Evolutionary conservation across 306 rosid species (phyloP).

Genomic region (Casuarina equisetifolia): DNA sequence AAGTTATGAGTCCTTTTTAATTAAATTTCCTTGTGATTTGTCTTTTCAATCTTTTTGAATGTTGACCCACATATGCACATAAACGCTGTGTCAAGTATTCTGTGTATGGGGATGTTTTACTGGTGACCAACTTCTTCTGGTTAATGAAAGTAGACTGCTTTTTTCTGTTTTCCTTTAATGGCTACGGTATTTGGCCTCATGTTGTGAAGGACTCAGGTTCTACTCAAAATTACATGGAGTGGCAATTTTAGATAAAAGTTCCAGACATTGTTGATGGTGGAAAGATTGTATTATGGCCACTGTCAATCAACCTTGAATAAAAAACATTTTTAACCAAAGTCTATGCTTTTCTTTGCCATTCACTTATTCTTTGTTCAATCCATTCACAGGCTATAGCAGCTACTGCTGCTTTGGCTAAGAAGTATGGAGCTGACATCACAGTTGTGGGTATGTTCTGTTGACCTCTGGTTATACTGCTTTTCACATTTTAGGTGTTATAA

Average conservation of each 20-base stretch:
- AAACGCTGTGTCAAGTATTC: neutral
- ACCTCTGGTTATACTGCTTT: constrained; percentile 7
- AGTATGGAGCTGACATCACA: constrained; percentile 88
- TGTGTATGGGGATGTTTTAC: neutral
- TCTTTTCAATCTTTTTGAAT: neutral
- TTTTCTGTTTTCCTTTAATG: neutral
- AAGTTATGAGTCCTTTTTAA: neutral
- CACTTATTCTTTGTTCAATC: constrained; percentile 21
- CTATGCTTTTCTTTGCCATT: constrained; percentile 9
- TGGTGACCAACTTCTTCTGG: neutral
- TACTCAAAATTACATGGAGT: neutral
- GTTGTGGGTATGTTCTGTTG: constrained; percentile 65
- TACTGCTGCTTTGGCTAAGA: constrained; percentile 78
- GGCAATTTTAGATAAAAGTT: neutral
- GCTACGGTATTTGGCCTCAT: neutral
- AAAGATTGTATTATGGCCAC: neutral
- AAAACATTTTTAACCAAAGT: neutral
- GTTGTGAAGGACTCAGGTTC: neutral
- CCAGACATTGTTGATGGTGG: neutral
- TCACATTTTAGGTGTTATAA: constrained; percentile 17
- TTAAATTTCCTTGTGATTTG: neutral
- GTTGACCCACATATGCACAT: neutral
- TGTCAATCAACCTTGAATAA: neutral
- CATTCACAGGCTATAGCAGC: constrained; percentile 68
- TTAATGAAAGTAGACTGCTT: neutral